Evolutionary conservation across 164 flowering plant genomes (phyloP), one percentile per base, ranked within the genome.

Genomic region (Annona squamosa): DNA sequence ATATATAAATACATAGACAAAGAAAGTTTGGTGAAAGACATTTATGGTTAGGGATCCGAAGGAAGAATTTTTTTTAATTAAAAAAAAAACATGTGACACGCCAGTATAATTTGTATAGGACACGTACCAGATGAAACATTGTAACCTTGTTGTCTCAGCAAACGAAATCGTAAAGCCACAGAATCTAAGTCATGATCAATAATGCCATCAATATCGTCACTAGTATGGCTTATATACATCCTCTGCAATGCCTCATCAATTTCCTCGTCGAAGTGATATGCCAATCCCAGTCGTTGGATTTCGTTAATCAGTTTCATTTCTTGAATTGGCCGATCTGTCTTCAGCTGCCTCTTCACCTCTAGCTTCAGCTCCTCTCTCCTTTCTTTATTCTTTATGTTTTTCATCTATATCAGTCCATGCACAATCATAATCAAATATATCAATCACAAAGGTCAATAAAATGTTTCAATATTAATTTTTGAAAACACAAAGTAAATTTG

Each of bases 281-380:
- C 72, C 63, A 76, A 37, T 5, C 78, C 78, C n/a, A 76, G 47
- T 9, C 75, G 73, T 62, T 72, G 62, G 7, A 76, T 16, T 9
- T 46, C 71, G 18, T 72, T 48, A 5, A 76, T 61, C 61, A 76
- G 46, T 10, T 3, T 52, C 59, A 52, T 52, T 52, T 52, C 13
- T 6, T 52, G 0, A 9, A 52, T 9, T 52, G 59, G 59, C 59
- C 9, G 3, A 6, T 52, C 59, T 2, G 59, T 52, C 59, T 2
- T 52, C 13, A 52, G 59, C 59, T 6, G 9, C 10, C 59, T 52
- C 10, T 7, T 52, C 59, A 52, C 59, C 13, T 52, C 59, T 52
- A 9, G 9, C 59, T 52, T 52, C 59, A 52, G 10, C 13, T 52
- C 59, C 2, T 12, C 59, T 0, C 9, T 6, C 59, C 59, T 52